Evolutionary conservation across 1,284 basidiomycete genomes (phyloP).

Genomic region (Cystobasidium slooffiae): DNA sequence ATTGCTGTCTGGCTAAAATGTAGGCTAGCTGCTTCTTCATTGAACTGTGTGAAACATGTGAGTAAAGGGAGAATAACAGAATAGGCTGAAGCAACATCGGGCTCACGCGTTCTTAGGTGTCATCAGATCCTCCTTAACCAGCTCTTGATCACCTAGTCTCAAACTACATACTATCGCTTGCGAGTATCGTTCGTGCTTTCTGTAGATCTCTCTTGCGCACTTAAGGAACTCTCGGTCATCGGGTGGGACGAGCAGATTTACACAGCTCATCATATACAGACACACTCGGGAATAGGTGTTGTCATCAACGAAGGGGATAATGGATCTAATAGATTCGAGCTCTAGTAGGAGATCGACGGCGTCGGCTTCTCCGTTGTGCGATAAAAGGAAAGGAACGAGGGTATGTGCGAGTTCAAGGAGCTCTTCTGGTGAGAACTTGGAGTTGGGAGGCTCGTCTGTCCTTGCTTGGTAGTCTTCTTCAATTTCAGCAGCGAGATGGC

Average conservation of each 20-base stretch:
- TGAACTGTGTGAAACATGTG: too few relatives aligned
- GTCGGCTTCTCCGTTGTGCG: slow-evolving; percentile 97
- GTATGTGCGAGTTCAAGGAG: slow-evolving; percentile 78
- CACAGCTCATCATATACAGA: slow-evolving; percentile 95
- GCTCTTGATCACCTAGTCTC: slow-evolving; percentile 77
- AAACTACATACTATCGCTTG: slow-evolving; percentile 89
- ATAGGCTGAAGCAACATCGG: background rate
- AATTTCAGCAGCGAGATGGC: slow-evolving; percentile 90
- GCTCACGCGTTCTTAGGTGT: slow-evolving; percentile 81
- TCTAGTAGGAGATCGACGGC: slow-evolving; percentile 96
- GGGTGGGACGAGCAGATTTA: slow-evolving; percentile 87
- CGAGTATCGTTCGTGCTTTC: slow-evolving; percentile 83
- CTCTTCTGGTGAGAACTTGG: slow-evolving; percentile 64
- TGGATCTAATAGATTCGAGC: slow-evolving; percentile 83
- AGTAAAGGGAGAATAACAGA: too few relatives aligned
- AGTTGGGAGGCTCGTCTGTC: slow-evolving; percentile 58
- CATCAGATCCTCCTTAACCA: slow-evolving; percentile 83
- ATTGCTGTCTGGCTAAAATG: slow-evolving; percentile 87
- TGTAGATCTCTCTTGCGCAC: slow-evolving; percentile 88
- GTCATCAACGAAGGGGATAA: slow-evolving; percentile 74
- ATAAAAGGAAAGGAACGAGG: slow-evolving; percentile 87
- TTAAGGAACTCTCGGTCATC: slow-evolving; percentile 90
- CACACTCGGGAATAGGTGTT: slow-evolving; percentile 94
- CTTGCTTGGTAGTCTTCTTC: slow-evolving; percentile 82
- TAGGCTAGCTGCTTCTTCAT: slow-evolving; percentile 98